Base-by-base conservation (phyloP, 345 rosid species). In the Kernera saxatilis region DNA sequence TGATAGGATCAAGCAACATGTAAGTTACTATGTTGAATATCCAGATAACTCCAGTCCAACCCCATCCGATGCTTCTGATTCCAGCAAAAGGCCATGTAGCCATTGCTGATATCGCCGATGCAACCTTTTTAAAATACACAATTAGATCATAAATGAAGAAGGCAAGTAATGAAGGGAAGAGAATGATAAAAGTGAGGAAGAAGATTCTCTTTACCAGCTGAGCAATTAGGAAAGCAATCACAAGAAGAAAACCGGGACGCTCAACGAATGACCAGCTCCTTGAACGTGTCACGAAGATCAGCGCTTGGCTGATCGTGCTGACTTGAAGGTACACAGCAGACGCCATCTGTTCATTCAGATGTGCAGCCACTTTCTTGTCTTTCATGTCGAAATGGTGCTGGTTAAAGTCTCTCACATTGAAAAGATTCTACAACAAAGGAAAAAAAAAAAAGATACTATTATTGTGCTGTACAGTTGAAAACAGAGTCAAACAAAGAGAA, bases 1-100 rank as follows among this genome's bases (percentile, higher is more conserved):
- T 93, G 74, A 93, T 90, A 19, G 97, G 98, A 83, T 93, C 98
- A 59, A 90, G 92, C 46, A 87, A 53, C 80, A 82, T 46, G 67
- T 88, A 93, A 9, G 82, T 76, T 29, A 87, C 56, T 12, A 85
- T 80, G 80, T 87, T 90, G 81, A 78, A 93, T 17, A 87, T 30
- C 98, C 97, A 93, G 46, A 93, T 82, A 63, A 85, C 87, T 11
- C 87, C 91, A 1, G 83, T 64, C 92, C 98, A 90, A 14, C 78
- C 78, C 96, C 97, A 90, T 7, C 97, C 98, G 27, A 88, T 86
- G 40, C 81, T 78, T 19, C 55, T 62, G 40, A 93, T 80, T 75
- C 88, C 91, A 5, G 98, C 96, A 41, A 86, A 78, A 0, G 66
- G 68, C 89, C 90, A 86, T 5, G 75, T 78, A 39, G 82, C 88